phyloP scores from a whole-genome alignment of 768 basidiomycete genomes.

The Boletellus emodensis region DNA sequence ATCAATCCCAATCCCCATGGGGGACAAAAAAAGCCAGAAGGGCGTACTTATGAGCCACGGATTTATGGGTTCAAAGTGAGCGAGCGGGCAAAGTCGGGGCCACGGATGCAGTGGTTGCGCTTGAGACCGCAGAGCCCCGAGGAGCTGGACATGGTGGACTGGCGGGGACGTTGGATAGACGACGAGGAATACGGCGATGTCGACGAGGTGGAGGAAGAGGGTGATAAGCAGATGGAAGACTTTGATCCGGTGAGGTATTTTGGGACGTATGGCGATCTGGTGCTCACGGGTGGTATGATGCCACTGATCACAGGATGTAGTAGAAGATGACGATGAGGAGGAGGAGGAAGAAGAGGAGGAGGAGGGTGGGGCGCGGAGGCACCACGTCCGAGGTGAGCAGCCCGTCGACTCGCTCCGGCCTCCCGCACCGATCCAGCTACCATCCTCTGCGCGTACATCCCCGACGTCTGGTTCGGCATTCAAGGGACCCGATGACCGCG shows the following conservation, averaged over 20 bases:
- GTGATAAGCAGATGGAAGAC: slow-evolving; percentile 79
- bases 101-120: slow-evolving; percentile 95
- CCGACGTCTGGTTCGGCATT: slow-evolving; percentile 48
- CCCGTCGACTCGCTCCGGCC: slow-evolving; percentile 34
- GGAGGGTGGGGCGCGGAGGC: slow-evolving; percentile 24
- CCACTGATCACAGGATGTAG: slow-evolving; percentile 41
- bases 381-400: slow-evolving; percentile 35
- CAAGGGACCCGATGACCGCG: slow-evolving; percentile 38
- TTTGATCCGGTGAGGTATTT: slow-evolving; percentile 65
- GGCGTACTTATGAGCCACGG: slow-evolving; percentile 82
- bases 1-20: slow-evolving; percentile 87
- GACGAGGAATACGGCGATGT: slow-evolving; percentile 73
- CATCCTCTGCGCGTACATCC: slow-evolving; percentile 46
- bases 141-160: slow-evolving; percentile 86
- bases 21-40: slow-evolving; percentile 83
- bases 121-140: slow-evolving; percentile 75
- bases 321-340: slow-evolving; percentile 57
- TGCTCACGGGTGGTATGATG: slow-evolving; percentile 12
- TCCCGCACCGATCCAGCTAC: slow-evolving; percentile 39
- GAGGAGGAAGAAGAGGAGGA: slow-evolving; percentile 37
- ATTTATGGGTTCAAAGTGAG: slow-evolving; percentile 99
- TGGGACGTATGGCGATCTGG: neutral
- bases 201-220: slow-evolving; percentile 45
- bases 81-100: slow-evolving; percentile 91
- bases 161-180: slow-evolving; percentile 84